A percentile compares a stretch with the other conserved stretches of the same genome.
Evolutionary conservation across 495 filamentous ascomycete species (phyloP).

Genomic region (Talaromyces borbonicus): DNA sequence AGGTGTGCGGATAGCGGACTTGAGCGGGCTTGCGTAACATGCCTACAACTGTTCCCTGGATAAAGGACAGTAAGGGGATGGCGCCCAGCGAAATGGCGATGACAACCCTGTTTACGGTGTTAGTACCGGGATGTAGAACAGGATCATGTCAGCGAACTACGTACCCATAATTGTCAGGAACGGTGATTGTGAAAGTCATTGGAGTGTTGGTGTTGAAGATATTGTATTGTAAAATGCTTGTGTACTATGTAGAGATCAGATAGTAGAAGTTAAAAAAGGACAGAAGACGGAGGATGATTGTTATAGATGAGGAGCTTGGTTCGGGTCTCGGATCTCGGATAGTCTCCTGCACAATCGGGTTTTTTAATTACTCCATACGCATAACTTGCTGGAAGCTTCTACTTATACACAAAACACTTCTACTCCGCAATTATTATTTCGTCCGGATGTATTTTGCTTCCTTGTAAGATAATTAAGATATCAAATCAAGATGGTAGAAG

Average conservation of each 20-base stretch:
- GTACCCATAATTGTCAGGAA: slow-evolving; percentile 44
- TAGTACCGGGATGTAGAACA: too few species aligned
- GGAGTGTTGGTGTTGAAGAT: not conserved
- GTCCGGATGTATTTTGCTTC: not conserved
- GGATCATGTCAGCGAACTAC: slow-evolving; percentile 9
- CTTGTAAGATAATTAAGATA: not conserved
- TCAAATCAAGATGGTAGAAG: not conserved
- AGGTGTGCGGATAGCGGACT: slow-evolving; percentile 53
- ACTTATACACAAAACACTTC: not conserved
- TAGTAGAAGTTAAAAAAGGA: not conserved
- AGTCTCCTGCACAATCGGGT: not conserved
- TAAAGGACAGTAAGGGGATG: slow-evolving; percentile 46
- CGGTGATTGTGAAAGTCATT: slow-evolving; percentile 31
- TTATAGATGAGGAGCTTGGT: too few species aligned
- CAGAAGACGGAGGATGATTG: not conserved
- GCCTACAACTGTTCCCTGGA: slow-evolving; percentile 42
- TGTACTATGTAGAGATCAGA: not conserved
- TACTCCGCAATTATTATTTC: too few species aligned
- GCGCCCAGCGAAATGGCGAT: slow-evolving; percentile 45
- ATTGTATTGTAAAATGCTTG: not conserved
- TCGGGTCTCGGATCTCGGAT: not conserved
- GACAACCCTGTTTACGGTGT: slow-evolving; percentile 44
- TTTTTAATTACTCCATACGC: not conserved
- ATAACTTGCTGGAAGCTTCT: not conserved
- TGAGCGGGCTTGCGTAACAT: slow-evolving; percentile 42